phyloP scores from a whole-genome alignment of 306 rosid species.

The Corylus avellana region DNA sequence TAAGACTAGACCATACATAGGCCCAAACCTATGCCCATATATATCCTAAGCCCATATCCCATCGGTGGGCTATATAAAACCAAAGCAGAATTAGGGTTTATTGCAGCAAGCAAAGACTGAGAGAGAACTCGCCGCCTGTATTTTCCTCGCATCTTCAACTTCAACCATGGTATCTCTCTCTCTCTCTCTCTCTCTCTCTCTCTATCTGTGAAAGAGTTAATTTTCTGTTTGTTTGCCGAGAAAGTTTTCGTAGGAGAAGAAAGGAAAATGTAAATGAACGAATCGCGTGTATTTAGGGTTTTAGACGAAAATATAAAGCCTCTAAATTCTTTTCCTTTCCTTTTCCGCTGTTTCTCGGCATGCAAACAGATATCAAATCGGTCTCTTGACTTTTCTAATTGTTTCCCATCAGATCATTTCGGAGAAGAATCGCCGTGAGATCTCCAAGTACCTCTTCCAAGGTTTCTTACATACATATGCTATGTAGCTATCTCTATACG shows the following conservation, averaged over 20 bases:
- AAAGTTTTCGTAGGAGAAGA: not conserved
- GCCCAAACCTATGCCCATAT: too few species aligned
- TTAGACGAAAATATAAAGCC: not conserved
- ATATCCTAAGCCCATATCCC: slow-evolving; percentile 4
- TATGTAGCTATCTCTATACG: not conserved
- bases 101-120: not conserved
- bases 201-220: not conserved
- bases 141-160: not conserved
- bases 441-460: slow-evolving; percentile 65
- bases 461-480: slow-evolving; percentile 19
- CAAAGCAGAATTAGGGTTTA: slow-evolving; percentile 17
- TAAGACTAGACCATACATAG: too few species aligned
- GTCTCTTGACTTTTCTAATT: slow-evolving; percentile 1
- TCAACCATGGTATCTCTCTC: slow-evolving; percentile 27
- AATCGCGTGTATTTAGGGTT: too few species aligned
- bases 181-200: not conserved
- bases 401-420: slow-evolving; percentile 40
- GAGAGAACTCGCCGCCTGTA: not conserved
- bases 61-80: not conserved
- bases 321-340: not conserved
- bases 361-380: not conserved
- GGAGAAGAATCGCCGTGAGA: slow-evolving; percentile 58
- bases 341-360: not conserved
- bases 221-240: not conserved
- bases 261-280: not conserved